These are phyloP conservation scores for Panaeolus papilionaceus DNA, from an alignment of 768 basidiomycete species.

Conservation along the genomic window DNA sequence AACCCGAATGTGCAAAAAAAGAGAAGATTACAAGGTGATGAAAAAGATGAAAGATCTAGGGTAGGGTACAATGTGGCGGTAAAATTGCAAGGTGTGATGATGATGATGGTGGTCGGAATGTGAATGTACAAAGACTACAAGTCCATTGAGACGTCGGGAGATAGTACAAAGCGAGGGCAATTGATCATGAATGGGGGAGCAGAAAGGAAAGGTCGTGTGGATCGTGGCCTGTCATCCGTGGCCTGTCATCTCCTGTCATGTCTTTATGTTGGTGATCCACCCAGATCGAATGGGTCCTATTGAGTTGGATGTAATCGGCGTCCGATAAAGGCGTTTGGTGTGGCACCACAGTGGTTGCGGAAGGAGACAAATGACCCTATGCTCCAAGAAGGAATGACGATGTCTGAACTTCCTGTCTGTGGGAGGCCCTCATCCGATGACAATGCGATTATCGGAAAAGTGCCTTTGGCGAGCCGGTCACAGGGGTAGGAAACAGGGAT, in stretches of 20 bases:
- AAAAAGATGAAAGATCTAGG: neutral
- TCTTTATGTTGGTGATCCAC: neutral
- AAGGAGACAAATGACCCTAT: constrained; percentile 1
- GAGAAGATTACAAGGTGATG: neutral
- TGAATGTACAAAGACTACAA: constrained; percentile 15
- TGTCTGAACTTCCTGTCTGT: constrained; percentile 1
- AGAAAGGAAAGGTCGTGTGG: constrained; percentile 3
- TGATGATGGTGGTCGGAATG: neutral
- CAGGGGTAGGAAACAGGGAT: neutral
- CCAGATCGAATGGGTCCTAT: neutral
- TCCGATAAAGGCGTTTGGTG: constrained; percentile 12
- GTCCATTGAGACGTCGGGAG: constrained; percentile 8
- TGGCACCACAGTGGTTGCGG: neutral
- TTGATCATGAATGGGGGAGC: neutral
- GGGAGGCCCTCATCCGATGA: neutral
- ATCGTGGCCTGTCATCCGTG: neutral
- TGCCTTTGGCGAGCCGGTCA: neutral
- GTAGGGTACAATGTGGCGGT: constrained; percentile 9
- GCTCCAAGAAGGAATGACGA: constrained; percentile 11
- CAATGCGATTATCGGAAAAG: constrained; percentile 3
- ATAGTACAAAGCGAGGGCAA: neutral
- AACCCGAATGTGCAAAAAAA: neutral
- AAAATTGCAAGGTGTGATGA: neutral
- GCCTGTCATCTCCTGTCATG: neutral
- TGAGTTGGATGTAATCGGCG: constrained; percentile 8